Evolutionary conservation across 202 grass and related monocot species (phyloP).

Genomic region (Zoysia matrella): DNA sequence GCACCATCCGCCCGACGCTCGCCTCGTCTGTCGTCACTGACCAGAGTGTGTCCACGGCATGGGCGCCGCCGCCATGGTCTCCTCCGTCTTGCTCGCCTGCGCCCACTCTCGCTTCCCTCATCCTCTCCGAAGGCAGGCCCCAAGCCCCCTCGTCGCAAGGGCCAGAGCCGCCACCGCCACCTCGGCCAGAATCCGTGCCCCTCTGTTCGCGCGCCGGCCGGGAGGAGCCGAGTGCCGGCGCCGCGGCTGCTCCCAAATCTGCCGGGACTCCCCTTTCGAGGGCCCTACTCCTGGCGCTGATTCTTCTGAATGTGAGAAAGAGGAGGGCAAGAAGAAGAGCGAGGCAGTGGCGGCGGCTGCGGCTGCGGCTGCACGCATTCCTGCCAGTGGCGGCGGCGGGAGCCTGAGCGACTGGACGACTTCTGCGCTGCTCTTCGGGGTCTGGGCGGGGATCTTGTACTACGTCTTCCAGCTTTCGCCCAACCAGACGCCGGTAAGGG

Average conservation of each 20-base stretch:
- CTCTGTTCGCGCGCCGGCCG: neutral
- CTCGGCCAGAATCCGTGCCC: neutral
- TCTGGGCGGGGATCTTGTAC: constrained; percentile 88
- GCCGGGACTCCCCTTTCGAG: constrained; percentile 49
- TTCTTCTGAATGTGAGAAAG: constrained; percentile 33
- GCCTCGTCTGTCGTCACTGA: neutral
- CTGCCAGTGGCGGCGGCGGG: constrained; percentile 7
- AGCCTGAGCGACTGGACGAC: constrained; percentile 61
- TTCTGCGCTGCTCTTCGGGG: constrained; percentile 71
- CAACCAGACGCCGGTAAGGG: constrained; percentile 80
- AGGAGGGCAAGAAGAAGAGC: constrained; percentile 23
- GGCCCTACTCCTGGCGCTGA: constrained; percentile 32
- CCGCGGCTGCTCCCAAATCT: constrained; percentile 31
- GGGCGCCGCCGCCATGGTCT: constrained; percentile 4
- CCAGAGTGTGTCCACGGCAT: neutral
- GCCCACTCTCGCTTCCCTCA: neutral
- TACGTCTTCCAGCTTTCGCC: constrained; percentile 85
- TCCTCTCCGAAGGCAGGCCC: neutral
- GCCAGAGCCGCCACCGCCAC: neutral
- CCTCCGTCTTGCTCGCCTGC: constrained; percentile 25
- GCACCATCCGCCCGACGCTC: neutral
- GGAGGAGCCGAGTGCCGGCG: neutral
- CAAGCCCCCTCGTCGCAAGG: neutral
- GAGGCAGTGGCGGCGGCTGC: neutral
- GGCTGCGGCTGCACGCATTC: constrained; percentile 12